These are phyloP conservation scores for Hymenoscyphus repandus DNA, from an alignment of 2,329 filamentous ascomycete genomes.

Conservation along the genomic window DNA sequence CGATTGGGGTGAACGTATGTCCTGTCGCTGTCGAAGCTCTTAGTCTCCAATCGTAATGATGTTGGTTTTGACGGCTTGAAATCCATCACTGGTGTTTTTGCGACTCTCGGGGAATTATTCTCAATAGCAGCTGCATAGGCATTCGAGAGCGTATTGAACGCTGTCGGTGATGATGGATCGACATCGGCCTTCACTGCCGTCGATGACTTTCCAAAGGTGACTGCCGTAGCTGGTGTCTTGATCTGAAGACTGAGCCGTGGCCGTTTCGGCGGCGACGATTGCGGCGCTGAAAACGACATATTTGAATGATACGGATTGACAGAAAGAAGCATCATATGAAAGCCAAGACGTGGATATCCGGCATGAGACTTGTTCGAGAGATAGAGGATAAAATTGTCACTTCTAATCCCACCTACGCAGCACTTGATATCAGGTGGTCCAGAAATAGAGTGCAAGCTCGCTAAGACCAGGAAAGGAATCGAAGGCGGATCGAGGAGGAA, in stretches of 20 bases:
- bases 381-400: conserved; percentile 1
- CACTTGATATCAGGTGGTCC: conserved; percentile 7
- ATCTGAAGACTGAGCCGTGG: conserved; percentile 54
- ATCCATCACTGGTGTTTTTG: conserved; percentile 20
- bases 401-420: conserved; percentile 5
- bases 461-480: neutral
- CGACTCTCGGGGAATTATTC: conserved; percentile 45
- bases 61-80: conserved; percentile 40
- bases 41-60: conserved; percentile 29
- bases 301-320: conserved; percentile 21
- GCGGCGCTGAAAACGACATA: conserved; percentile 24
- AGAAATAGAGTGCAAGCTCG: neutral
- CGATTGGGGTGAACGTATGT: conserved; percentile 24
- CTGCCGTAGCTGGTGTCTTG: conserved; percentile 39
- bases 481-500: no score
- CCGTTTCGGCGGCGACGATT: conserved; percentile 29
- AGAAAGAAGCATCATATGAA: conserved; percentile 25
- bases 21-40: conserved; percentile 13
- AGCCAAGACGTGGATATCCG: conserved; percentile 10
- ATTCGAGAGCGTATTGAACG: conserved; percentile 63
- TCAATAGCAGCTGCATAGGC: conserved; percentile 59
- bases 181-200: conserved; percentile 40
- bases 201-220: conserved; percentile 37
- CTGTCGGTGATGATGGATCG: conserved; percentile 54
- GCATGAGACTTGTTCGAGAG: neutral